Percentiles rank a stretch among this genome's conserved stretches.
These are phyloP conservation scores for Didymosphaeria variabile DNA, from an alignment of 2,329 filamentous ascomycete species.

Conservation along the genomic window DNA sequence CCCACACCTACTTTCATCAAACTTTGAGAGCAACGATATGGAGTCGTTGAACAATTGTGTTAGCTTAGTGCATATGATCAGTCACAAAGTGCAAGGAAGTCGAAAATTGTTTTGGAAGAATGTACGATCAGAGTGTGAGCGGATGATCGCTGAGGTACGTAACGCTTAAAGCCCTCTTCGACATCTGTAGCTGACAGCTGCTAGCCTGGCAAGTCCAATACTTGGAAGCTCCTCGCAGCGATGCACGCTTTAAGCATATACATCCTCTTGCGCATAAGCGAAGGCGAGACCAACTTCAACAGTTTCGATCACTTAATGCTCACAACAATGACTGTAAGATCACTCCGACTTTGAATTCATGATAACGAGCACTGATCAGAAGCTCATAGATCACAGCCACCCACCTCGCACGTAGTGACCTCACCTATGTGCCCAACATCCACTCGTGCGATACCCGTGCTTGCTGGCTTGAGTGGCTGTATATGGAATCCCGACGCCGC, in stretches of 20 bases:
- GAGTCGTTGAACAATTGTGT: constrained; percentile 55
- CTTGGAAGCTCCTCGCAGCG: constrained; percentile 53
- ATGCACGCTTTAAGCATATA: constrained; percentile 58
- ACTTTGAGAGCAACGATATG: constrained; percentile 33
- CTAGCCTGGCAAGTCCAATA: constrained; percentile 42
- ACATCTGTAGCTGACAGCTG: background rate
- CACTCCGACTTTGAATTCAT: background rate
- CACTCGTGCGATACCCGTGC: constrained; percentile 26
- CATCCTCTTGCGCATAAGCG: constrained; percentile 53
- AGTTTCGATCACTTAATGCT: constrained; percentile 53
- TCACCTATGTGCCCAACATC: constrained; percentile 5
- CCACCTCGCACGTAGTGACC: constrained; percentile 23
- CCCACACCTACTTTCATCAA: constrained; percentile 35
- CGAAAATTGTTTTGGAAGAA: constrained; percentile 58
- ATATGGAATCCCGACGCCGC: constrained; percentile 52
- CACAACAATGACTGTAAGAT: constrained; percentile 46
- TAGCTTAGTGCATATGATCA: constrained; percentile 54
- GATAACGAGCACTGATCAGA: background rate
- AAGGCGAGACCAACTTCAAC: constrained; percentile 57
- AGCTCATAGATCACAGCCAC: constrained; percentile 8
- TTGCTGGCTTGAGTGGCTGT: constrained; percentile 55
- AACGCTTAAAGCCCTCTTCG: background rate
- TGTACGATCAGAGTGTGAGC: constrained; percentile 55
- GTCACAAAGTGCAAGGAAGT: constrained; percentile 41
- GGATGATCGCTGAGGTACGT: constrained; percentile 48